These are phyloP conservation scores for Amylocarpus encephaloides DNA, from an alignment of 2,329 filamentous ascomycete species.

Conservation along the genomic window DNA sequence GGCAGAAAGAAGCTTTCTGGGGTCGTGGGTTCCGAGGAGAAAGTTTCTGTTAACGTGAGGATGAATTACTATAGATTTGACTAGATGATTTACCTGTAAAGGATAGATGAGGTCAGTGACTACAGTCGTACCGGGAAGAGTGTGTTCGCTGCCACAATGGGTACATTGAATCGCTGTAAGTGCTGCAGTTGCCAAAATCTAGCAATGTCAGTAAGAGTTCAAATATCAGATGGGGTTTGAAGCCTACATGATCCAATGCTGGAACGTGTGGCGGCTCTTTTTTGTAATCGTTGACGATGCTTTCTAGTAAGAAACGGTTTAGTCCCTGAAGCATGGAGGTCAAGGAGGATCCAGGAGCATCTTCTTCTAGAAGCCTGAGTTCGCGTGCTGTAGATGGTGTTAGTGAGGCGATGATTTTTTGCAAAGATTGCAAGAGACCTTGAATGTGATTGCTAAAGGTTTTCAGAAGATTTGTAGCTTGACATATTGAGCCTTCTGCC, in stretches of 20 bases:
- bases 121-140: constrained; percentile 69
- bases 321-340: constrained; percentile 80
- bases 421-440: constrained; percentile 37
- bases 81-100: constrained; percentile 27
- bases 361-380: constrained; percentile 79
- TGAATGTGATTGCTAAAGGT: constrained; percentile 79
- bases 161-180: constrained; percentile 74
- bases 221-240: neutral
- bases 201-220: constrained; percentile 22
- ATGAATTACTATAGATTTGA: neutral
- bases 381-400: constrained; percentile 49
- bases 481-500: constrained; percentile 86
- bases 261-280: constrained; percentile 56
- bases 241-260: constrained; percentile 60
- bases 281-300: constrained; percentile 70
- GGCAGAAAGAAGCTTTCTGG: constrained; percentile 67
- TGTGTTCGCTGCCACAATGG: constrained; percentile 81
- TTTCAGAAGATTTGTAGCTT: constrained; percentile 91
- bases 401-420: neutral
- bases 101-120: constrained; percentile 86
- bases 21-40: constrained; percentile 43
- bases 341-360: constrained; percentile 64
- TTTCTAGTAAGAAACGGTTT: constrained; percentile 78
- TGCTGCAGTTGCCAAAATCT: constrained; percentile 62
- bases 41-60: constrained; percentile 37